Conservation (phyloP, 257 asterid genomes). For the Coffea canephora region DNA sequence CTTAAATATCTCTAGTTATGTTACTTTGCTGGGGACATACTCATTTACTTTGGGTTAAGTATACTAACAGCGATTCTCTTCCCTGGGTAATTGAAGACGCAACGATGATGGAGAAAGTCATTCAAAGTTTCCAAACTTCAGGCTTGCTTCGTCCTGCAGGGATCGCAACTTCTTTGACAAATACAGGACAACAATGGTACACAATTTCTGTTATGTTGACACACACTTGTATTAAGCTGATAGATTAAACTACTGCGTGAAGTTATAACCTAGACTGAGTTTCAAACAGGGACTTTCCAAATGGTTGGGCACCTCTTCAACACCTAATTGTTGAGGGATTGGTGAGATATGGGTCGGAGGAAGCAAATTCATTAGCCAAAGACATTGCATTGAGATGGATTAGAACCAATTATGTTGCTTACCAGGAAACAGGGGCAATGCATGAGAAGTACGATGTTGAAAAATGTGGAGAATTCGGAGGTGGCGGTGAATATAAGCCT, state of each 20-base stretch:
- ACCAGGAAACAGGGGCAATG: slow-evolving; percentile 71
- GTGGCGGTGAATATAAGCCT: slow-evolving; percentile 88
- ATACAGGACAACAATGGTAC: slow-evolving; percentile 93
- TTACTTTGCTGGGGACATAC: neutral
- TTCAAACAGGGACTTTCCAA: slow-evolving; percentile 77
- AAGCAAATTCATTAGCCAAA: slow-evolving; percentile 48
- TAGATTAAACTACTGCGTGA: neutral
- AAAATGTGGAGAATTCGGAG: slow-evolving; percentile 74
- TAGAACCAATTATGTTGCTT: slow-evolving; percentile 66
- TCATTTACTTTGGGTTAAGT: neutral
- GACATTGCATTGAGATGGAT: slow-evolving; percentile 76
- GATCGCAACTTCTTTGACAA: slow-evolving; percentile 68
- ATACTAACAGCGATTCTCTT: neutral
- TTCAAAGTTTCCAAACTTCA: slow-evolving; percentile 53
- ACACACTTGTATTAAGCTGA: neutral
- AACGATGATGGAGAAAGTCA: slow-evolving; percentile 46
- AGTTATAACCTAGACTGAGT: neutral
- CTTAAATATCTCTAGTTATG: too few species aligned
- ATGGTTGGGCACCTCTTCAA: slow-evolving; percentile 97
- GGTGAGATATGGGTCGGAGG: slow-evolving; percentile 42
- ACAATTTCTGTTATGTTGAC: neutral
- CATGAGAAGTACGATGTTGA: slow-evolving; percentile 78
- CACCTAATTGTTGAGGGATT: slow-evolving; percentile 92
- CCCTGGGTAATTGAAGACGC: slow-evolving; percentile 38
- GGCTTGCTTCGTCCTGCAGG: slow-evolving; percentile 72